Conservation (phyloP, 1,284 basidiomycete species). For the Puccinia coronata region DNA sequence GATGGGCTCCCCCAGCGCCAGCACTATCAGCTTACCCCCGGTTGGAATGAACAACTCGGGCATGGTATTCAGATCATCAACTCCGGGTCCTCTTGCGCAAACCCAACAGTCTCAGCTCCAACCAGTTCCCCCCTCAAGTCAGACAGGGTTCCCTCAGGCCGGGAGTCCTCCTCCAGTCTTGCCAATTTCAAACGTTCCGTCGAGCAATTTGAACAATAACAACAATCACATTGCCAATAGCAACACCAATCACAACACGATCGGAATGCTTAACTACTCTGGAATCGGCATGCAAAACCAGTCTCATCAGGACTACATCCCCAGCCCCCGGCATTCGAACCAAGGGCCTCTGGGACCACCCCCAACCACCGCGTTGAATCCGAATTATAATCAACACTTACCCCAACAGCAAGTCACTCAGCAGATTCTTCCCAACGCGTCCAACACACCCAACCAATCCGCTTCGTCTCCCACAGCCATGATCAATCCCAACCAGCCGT, state of each 20-base stretch:
- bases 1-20: constrained; percentile 9
- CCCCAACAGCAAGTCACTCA: constrained; percentile 12
- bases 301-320: constrained; percentile 17
- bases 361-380: constrained; percentile 5
- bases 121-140: constrained; percentile 11
- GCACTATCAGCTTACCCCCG: not conserved
- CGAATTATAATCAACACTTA: constrained; percentile 6
- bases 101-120: constrained; percentile 5
- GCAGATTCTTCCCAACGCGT: not conserved
- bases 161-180: constrained; percentile 6
- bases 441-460: constrained; percentile 2
- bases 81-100: not conserved
- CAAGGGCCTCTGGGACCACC: constrained; percentile 38
- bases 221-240: constrained; percentile 11
- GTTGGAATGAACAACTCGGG: constrained; percentile 10
- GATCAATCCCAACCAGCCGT: not conserved
- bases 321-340: constrained; percentile 38
- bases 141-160: constrained; percentile 28
- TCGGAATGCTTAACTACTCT: not conserved
- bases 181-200: not conserved
- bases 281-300: constrained; percentile 20
- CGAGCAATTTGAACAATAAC: constrained; percentile 3
- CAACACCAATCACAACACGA: not conserved
- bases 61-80: not conserved
- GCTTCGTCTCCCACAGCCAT: constrained; percentile 18